phyloP scores from a whole-genome alignment of 352 stramenopile genomes.

The Phytophthora vignae region DNA sequence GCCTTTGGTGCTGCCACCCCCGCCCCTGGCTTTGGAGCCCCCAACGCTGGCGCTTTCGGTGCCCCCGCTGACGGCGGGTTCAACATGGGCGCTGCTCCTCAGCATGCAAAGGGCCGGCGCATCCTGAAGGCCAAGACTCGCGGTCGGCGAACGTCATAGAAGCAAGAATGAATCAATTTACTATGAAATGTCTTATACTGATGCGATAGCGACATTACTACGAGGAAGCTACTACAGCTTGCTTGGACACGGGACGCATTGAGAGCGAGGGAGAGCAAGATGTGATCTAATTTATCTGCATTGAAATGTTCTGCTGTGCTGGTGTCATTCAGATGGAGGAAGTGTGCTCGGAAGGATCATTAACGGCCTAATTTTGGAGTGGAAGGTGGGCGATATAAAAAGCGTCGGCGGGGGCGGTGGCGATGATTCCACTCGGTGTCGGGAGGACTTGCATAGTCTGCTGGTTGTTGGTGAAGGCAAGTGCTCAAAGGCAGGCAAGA shows the following conservation, averaged over 20 bases:
- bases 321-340: neutral
- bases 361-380: constrained; percentile 3
- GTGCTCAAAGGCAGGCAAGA: constrained; percentile 10
- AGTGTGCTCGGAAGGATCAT: neutral
- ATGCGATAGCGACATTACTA: constrained; percentile 22
- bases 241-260: neutral
- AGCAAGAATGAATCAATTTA: constrained; percentile 49
- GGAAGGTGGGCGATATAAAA: constrained; percentile 31
- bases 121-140: constrained; percentile 66
- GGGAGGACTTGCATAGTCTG: neutral
- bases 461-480: neutral
- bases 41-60: constrained; percentile 41
- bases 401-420: constrained; percentile 1
- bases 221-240: neutral
- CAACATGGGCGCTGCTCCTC: constrained; percentile 65
- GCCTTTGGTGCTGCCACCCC: constrained; percentile 33
- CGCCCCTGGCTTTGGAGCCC: constrained; percentile 45
- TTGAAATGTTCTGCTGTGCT: neutral
- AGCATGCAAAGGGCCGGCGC: constrained; percentile 59
- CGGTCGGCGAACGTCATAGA: constrained; percentile 43
- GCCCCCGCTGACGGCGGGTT: constrained; percentile 62
- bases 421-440: neutral
- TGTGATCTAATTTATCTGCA: constrained; percentile 4
- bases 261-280: neutral
- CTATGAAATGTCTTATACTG: constrained; percentile 36